Percentiles rank a stretch among this genome's conserved stretches.
Conservation (phyloP, 1,139 yeast genomes). For the Taphrina sp. region DNA sequence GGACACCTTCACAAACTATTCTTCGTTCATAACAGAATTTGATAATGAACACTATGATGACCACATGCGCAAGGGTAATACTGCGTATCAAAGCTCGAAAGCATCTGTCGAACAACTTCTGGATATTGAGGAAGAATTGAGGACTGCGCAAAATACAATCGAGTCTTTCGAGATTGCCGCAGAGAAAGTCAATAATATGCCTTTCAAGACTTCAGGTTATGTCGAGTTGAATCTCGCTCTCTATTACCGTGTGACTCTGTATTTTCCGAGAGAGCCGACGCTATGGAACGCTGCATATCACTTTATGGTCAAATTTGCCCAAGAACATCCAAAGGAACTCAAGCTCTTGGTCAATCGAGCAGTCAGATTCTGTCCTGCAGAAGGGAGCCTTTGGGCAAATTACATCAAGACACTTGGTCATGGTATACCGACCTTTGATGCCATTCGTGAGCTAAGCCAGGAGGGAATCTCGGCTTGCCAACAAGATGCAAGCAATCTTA, state of each 20-base stretch:
- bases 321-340: neutral
- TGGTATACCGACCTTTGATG: neutral
- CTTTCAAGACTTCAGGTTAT: too few species aligned
- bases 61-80: slow-evolving; percentile 49
- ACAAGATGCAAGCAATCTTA: neutral
- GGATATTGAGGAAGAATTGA: slow-evolving; percentile 39
- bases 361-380: neutral
- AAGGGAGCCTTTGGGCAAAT: neutral
- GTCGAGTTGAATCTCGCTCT: neutral
- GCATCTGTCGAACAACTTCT: slow-evolving; percentile 39
- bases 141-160: slow-evolving; percentile 35
- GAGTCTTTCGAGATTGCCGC: slow-evolving; percentile 44
- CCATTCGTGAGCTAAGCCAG: neutral
- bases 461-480: neutral
- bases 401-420: neutral
- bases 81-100: slow-evolving; percentile 45
- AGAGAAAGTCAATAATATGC: slow-evolving; percentile 39
- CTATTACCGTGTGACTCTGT: neutral
- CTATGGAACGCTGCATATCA: neutral
- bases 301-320: neutral
- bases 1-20: slow-evolving; percentile 50
- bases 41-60: slow-evolving; percentile 46
- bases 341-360: neutral
- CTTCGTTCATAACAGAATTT: slow-evolving; percentile 48
- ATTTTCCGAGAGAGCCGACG: neutral